Evolutionary conservation across 2,329 filamentous ascomycete genomes (phyloP).

Genomic region (Colletotrichum musicola): DNA sequence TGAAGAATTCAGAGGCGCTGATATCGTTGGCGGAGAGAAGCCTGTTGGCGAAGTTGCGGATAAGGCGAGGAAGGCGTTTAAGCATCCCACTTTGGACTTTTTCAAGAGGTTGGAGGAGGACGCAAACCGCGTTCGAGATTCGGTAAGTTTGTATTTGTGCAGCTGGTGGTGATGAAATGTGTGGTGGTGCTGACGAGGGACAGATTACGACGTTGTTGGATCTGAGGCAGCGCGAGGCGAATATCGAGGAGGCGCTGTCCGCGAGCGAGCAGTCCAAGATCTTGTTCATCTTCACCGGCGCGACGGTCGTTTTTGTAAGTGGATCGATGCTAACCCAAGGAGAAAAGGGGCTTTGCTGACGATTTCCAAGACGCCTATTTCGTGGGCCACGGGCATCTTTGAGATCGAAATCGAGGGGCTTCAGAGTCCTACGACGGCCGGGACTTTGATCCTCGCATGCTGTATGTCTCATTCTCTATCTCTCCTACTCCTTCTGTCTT

Average conservation of each 20-base stretch:
- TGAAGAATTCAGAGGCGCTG: slow-evolving; percentile 32
- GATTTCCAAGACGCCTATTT: slow-evolving; percentile 22
- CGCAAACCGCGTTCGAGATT: slow-evolving; percentile 36
- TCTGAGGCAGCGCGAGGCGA: slow-evolving; percentile 39
- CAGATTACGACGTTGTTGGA: slow-evolving; percentile 40
- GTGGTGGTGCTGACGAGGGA: background rate
- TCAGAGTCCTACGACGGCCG: slow-evolving; percentile 7
- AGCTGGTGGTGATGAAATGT: background rate
- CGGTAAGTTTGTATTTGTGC: slow-evolving; percentile 11
- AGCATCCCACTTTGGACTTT: slow-evolving; percentile 39
- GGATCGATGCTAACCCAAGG: too few species aligned
- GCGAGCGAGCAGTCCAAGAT: slow-evolving; percentile 42
- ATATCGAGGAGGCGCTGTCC: slow-evolving; percentile 40
- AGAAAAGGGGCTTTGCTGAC: background rate
- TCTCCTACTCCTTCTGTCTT: too few species aligned
- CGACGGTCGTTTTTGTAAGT: slow-evolving; percentile 38
- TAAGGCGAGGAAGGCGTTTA: slow-evolving; percentile 13
- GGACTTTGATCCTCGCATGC: slow-evolving; percentile 26
- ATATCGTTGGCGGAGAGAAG: background rate
- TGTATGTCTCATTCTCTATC: background rate
- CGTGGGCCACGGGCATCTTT: slow-evolving; percentile 38
- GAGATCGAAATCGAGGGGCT: slow-evolving; percentile 33
- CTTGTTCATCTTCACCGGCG: slow-evolving; percentile 39
- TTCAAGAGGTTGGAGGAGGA: slow-evolving; percentile 39
- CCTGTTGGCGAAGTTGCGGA: background rate